Percentiles rank a stretch among this genome's conserved stretches.
These are phyloP conservation scores for Botrytis byssoidea DNA, from an alignment of 2,329 filamentous ascomycete species.

Conservation along the genomic window DNA sequence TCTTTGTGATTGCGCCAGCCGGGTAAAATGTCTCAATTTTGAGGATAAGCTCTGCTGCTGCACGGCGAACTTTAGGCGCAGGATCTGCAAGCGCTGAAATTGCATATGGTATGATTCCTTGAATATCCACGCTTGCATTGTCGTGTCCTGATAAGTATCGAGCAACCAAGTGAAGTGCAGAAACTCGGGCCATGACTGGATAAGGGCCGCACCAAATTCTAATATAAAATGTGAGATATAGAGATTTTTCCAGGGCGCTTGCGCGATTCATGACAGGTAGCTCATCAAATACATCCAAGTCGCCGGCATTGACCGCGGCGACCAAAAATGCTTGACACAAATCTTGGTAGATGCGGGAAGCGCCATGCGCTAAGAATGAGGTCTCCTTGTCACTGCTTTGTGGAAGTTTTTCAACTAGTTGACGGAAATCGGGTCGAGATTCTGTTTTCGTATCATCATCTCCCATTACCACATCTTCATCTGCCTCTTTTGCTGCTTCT, in stretches of 20 bases:
- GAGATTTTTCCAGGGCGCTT: conserved; percentile 56
- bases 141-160: conserved; percentile 53
- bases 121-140: conserved; percentile 61
- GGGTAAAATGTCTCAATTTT: conserved; percentile 53
- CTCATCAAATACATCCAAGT: conserved; percentile 44
- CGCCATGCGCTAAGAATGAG: conserved; percentile 53
- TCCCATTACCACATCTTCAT: conserved; percentile 53
- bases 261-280: conserved; percentile 54
- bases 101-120: conserved; percentile 79
- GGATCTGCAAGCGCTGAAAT: conserved; percentile 72
- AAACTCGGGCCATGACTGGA: conserved; percentile 64
- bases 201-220: conserved; percentile 72
- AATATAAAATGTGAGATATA: conserved; percentile 74
- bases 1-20: conserved; percentile 42
- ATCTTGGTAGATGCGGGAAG: conserved; percentile 55
- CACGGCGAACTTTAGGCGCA: conserved; percentile 71
- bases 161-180: conserved; percentile 66
- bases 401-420: conserved; percentile 34
- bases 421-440: conserved; percentile 37
- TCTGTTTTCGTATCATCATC: conserved; percentile 38
- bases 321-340: conserved; percentile 59
- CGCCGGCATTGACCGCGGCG: conserved; percentile 48
- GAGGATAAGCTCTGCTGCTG: conserved; percentile 66
- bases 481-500: conserved; percentile 48
- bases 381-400: conserved; percentile 42